Evolutionary conservation across 2,329 filamentous ascomycete genomes (phyloP).

Genomic region (Bipolaris cookei): DNA sequence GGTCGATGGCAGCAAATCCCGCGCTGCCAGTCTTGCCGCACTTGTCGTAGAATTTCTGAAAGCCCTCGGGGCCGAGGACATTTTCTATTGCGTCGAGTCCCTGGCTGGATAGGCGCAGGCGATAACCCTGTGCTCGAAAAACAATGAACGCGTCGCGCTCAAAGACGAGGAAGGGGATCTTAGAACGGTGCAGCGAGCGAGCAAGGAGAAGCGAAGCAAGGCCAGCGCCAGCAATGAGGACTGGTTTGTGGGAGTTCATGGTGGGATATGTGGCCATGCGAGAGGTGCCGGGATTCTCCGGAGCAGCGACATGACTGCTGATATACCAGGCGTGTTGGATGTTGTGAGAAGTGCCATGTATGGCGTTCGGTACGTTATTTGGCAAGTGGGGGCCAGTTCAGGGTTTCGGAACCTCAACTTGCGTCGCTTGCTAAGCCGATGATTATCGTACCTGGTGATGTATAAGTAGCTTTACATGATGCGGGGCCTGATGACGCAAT

Average conservation of each 20-base stretch:
- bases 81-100: slow-evolving; percentile 67
- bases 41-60: slow-evolving; percentile 62
- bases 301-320: slow-evolving; percentile 3
- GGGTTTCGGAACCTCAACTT: background rate
- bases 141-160: slow-evolving; percentile 55
- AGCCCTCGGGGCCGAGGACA: slow-evolving; percentile 58
- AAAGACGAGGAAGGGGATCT: slow-evolving; percentile 45
- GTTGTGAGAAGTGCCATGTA: slow-evolving; percentile 2
- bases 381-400: background rate
- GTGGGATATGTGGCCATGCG: background rate
- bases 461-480: background rate
- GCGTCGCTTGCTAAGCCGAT: background rate
- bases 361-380: background rate
- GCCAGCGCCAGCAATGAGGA: slow-evolving; percentile 48
- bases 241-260: slow-evolving; percentile 46
- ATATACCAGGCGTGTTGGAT: slow-evolving; percentile 4
- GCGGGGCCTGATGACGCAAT: background rate
- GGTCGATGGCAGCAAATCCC: slow-evolving; percentile 60
- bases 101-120: slow-evolving; percentile 63
- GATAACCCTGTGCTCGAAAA: slow-evolving; percentile 68
- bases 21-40: slow-evolving; percentile 66
- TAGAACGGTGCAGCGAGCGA: slow-evolving; percentile 35
- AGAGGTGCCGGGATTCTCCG: background rate
- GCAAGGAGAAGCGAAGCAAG: slow-evolving; percentile 43
- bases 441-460: background rate